These are phyloP conservation scores for Apiospora hydei DNA, from an alignment of 2,329 filamentous ascomycete species.

Conservation along the genomic window DNA sequence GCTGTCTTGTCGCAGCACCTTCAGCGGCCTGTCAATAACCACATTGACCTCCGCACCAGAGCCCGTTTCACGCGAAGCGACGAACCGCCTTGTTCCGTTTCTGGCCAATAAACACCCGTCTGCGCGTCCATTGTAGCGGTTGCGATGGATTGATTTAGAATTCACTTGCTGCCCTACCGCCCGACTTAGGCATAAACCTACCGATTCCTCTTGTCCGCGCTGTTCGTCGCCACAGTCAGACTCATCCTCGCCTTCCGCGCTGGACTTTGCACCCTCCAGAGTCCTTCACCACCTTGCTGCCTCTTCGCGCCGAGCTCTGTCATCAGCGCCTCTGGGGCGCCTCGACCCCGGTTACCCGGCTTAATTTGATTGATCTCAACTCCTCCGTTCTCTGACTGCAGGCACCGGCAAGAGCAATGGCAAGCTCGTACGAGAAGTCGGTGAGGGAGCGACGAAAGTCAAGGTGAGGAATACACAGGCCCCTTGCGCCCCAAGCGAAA, in stretches of 20 bases:
- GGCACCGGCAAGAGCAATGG: constrained; percentile 58
- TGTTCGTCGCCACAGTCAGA: not conserved
- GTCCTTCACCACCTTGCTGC: constrained; percentile 1
- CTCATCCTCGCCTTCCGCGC: not conserved
- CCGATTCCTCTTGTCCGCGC: not conserved
- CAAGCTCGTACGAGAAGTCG: constrained; percentile 95
- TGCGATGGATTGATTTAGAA: constrained; percentile 22
- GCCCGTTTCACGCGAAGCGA: not conserved
- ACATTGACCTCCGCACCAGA: not conserved
- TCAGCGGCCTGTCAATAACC: constrained; percentile 12
- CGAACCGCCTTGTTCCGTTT: not conserved
- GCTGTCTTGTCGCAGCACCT: constrained; percentile 19
- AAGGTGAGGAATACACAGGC: constrained; percentile 66
- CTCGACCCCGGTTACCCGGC: constrained; percentile 23
- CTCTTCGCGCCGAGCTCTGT: not conserved
- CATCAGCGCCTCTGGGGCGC: not conserved
- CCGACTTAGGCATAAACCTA: constrained; percentile 21
- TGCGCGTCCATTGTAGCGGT: constrained; percentile 16
- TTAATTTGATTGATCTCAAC: constrained; percentile 26
- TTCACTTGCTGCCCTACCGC: constrained; percentile 19
- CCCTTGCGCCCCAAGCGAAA: constrained; percentile 28
- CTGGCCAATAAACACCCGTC: constrained; percentile 12
- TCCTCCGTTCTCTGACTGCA: constrained; percentile 19
- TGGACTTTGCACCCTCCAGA: not conserved
- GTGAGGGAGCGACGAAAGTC: constrained; percentile 98